Evolutionary conservation across 2,329 filamentous ascomycete species (phyloP).

Genomic region (Colletotrichum magnum): DNA sequence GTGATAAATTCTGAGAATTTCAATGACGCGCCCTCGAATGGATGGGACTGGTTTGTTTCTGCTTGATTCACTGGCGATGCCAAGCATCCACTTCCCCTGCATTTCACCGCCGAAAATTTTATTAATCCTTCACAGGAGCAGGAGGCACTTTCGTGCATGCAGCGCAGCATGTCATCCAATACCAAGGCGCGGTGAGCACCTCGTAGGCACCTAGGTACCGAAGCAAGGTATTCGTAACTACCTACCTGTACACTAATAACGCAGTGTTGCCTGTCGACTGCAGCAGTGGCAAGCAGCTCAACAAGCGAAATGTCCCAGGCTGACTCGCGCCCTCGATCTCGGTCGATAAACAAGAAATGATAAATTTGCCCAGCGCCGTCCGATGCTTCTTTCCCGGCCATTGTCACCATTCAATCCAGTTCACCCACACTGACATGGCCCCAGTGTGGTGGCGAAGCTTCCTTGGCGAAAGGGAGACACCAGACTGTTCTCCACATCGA

Average conservation of each 20-base stretch:
- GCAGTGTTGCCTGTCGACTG: too few species aligned
- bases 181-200: constrained; percentile 10
- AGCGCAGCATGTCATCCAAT: background rate
- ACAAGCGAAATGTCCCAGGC: background rate
- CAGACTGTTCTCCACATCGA: background rate
- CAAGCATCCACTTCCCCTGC: constrained; percentile 38
- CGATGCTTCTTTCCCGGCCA: background rate
- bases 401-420: constrained; percentile 3
- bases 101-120: constrained; percentile 28
- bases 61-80: constrained; percentile 26
- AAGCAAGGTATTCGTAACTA: too few species aligned
- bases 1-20: background rate
- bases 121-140: background rate
- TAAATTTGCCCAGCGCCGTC: constrained; percentile 9
- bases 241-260: too few species aligned
- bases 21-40: constrained; percentile 8
- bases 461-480: constrained; percentile 33
- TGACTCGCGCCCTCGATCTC: constrained; percentile 27
- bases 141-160: background rate
- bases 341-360: constrained; percentile 9
- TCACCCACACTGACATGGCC: background rate
- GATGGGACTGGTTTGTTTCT: constrained; percentile 1
- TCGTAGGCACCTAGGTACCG: too few species aligned
- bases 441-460: constrained; percentile 40
- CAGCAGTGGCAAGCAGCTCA: too few species aligned